A percentile compares a stretch with the other conserved stretches of the same genome.
Conservation (phyloP, 192 early-diverging fungal genomes). For the Piromyces finnis region DNA sequence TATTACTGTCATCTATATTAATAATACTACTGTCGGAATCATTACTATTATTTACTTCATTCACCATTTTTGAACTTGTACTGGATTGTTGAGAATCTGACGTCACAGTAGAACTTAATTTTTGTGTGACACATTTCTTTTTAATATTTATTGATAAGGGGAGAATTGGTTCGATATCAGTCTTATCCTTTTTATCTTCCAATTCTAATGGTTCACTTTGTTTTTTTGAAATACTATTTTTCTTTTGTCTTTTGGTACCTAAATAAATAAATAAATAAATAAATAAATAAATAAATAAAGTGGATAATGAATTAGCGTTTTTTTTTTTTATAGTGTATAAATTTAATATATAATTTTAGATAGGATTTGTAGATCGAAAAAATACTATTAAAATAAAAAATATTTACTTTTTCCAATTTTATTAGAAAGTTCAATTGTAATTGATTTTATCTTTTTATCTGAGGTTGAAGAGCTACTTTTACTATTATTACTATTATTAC, state of each 20-base stretch:
- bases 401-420: too few relatives aligned
- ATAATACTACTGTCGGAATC: too few relatives aligned
- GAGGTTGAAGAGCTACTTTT: not conserved
- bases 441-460: not conserved
- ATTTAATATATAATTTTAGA: too few relatives aligned
- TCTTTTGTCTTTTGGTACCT: not conserved
- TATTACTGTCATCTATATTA: not conserved
- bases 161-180: not conserved
- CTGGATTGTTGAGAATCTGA: not conserved
- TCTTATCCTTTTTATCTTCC: not conserved
- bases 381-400: too few relatives aligned
- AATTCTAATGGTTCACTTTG: not conserved
- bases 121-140: not conserved
- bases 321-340: too few relatives aligned
- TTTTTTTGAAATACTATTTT: not conserved
- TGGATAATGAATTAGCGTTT: too few relatives aligned
- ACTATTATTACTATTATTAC: too few relatives aligned
- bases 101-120: not conserved
- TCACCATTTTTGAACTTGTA: not conserved
- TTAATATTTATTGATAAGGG: not conserved
- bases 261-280: too few relatives aligned
- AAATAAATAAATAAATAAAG: too few relatives aligned
- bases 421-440: not conserved
- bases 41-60: too few relatives aligned
- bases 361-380: too few relatives aligned